phyloP scores from a whole-genome alignment of 2,329 filamentous ascomycete genomes.

The Phoma sp. region DNA sequence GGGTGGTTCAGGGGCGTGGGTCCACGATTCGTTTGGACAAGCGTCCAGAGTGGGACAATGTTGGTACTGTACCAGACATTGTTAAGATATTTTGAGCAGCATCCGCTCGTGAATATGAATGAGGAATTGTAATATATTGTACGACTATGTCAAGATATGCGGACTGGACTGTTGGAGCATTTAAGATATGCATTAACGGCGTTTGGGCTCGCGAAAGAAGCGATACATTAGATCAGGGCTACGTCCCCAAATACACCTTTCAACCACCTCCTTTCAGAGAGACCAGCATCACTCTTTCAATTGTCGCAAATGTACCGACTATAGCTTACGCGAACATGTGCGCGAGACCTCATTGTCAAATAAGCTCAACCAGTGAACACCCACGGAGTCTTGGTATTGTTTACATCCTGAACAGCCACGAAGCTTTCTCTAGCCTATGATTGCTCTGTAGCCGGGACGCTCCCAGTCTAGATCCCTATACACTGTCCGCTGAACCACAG shows the following conservation, averaged over 20 bases:
- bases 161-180: conserved; percentile 1
- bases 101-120: conserved; percentile 46
- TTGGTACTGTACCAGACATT: conserved; percentile 92
- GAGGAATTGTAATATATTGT: conserved; percentile 27
- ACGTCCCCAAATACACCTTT: conserved; percentile 2
- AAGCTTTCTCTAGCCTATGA: too few species aligned
- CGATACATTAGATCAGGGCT: conserved; percentile 19
- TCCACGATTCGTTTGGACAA: conserved; percentile 93
- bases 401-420: too few species aligned
- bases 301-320: too few species aligned
- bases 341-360: too few species aligned
- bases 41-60: conserved; percentile 96
- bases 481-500: too few species aligned
- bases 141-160: conserved; percentile 19
- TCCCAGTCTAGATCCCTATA: too few species aligned
- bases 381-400: too few species aligned
- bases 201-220: conserved; percentile 18
- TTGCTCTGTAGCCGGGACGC: too few species aligned
- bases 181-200: conserved; percentile 24
- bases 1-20: conserved; percentile 97
- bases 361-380: too few species aligned
- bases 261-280: not conserved
- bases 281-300: too few species aligned
- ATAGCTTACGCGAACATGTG: too few species aligned
- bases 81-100: conserved; percentile 74